Evolutionary conservation across 345 rosid genomes (phyloP).

Genomic region (Draba incana): DNA sequence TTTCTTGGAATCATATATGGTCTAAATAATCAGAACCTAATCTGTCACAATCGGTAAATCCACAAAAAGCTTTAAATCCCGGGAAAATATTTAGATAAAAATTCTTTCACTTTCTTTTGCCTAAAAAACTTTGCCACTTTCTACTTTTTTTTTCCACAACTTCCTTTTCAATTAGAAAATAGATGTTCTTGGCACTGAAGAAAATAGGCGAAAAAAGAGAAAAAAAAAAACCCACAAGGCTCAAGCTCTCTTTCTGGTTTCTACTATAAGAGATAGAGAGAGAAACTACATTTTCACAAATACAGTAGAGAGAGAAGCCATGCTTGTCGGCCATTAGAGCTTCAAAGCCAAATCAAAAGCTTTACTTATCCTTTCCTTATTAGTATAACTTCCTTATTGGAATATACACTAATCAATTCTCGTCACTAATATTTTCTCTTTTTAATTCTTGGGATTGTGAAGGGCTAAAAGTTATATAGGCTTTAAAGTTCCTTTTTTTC

Average conservation of each 20-base stretch:
- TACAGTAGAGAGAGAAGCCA: slow-evolving; percentile 48
- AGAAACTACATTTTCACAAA: slow-evolving; percentile 21
- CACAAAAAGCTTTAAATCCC: background rate
- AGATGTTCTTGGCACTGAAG: slow-evolving; percentile 45
- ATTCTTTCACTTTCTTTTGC: slow-evolving; percentile 28
- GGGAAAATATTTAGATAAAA: slow-evolving; percentile 19
- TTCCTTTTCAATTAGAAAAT: slow-evolving; percentile 42
- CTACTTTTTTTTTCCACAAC: slow-evolving; percentile 25
- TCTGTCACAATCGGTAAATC: slow-evolving; percentile 47
- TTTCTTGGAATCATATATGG: background rate
- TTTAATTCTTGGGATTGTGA: slow-evolving; percentile 43
- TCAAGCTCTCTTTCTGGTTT: slow-evolving; percentile 31
- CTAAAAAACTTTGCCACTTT: slow-evolving; percentile 43
- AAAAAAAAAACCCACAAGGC: slow-evolving; percentile 22
- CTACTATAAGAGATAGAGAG: slow-evolving; percentile 9
- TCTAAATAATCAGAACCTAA: slow-evolving; percentile 33
- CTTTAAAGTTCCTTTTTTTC: slow-evolving; percentile 30
- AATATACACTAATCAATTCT: slow-evolving; percentile 43
- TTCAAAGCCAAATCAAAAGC: slow-evolving; percentile 33
- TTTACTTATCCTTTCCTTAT: slow-evolving; percentile 36
- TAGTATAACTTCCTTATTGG: slow-evolving; percentile 37
- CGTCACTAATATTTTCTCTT: slow-evolving; percentile 4
- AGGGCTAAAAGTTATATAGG: slow-evolving; percentile 32
- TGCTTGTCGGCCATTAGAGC: slow-evolving; percentile 48
- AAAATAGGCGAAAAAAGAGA: slow-evolving; percentile 36